phyloP scores from a whole-genome alignment of 2,329 filamentous ascomycete genomes.

The Paracamarosporium sp. region DNA sequence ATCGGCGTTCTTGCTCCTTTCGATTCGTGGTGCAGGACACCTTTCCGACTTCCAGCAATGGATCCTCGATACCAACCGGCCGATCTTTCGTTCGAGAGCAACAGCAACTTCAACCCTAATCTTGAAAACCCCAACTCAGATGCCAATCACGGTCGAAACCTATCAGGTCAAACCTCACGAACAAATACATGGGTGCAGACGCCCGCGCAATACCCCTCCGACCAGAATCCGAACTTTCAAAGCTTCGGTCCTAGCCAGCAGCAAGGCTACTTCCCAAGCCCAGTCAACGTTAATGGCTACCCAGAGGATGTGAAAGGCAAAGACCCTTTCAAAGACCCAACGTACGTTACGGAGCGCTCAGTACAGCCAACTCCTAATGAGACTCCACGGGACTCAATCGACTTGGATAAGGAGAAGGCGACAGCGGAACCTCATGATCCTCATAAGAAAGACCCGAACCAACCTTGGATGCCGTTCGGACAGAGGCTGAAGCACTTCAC shows the following conservation, averaged over 20 bases:
- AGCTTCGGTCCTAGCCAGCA: slow-evolving; percentile 6
- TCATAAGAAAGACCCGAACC: slow-evolving; percentile 41
- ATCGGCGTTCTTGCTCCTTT: slow-evolving; percentile 25
- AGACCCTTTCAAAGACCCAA: slow-evolving; percentile 2
- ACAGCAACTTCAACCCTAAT: slow-evolving; percentile 25
- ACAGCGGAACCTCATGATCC: slow-evolving; percentile 26
- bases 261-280: slow-evolving; percentile 27
- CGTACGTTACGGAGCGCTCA: slow-evolving; percentile 20
- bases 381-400: slow-evolving; percentile 23
- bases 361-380: slow-evolving; percentile 22
- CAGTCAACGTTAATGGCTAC: slow-evolving; percentile 32
- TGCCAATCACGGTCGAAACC: not conserved
- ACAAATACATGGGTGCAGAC: slow-evolving; percentile 39
- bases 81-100: slow-evolving; percentile 33
- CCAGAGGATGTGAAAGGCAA: slow-evolving; percentile 33
- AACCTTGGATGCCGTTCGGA: slow-evolving; percentile 36
- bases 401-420: slow-evolving; percentile 39
- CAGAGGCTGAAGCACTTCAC: slow-evolving; percentile 50
- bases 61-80: slow-evolving; percentile 38
- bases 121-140: slow-evolving; percentile 17
- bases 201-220: slow-evolving; percentile 24
- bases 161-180: slow-evolving; percentile 32
- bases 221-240: not conserved
- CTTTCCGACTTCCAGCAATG: slow-evolving; percentile 32
- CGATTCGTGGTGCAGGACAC: slow-evolving; percentile 40